A percentile compares a stretch with the other conserved stretches of the same genome.
phyloP scores from a whole-genome alignment of 2,329 filamentous ascomycete species.

The Colletotrichum gloeosporioides region DNA sequence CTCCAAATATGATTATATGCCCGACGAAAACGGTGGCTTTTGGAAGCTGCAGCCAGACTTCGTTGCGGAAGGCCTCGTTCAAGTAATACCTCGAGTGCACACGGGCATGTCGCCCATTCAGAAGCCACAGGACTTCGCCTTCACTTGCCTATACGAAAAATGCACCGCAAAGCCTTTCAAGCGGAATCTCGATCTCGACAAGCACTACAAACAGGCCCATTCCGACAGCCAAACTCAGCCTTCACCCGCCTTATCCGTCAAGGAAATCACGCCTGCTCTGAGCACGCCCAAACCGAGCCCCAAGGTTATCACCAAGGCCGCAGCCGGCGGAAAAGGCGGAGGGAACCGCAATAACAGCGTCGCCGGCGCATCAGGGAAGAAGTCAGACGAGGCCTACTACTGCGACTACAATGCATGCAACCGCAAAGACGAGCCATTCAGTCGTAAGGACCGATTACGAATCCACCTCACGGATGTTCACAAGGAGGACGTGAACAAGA shows the following conservation, averaged over 20 bases:
- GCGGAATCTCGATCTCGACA: constrained; percentile 58
- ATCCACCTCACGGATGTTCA: constrained; percentile 62
- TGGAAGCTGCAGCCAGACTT: constrained; percentile 21
- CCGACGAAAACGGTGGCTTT: constrained; percentile 21
- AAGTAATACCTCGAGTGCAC: constrained; percentile 9
- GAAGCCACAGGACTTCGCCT: constrained; percentile 16
- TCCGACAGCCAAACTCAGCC: constrained; percentile 24
- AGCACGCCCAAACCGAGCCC: constrained; percentile 15
- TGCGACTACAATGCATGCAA: constrained; percentile 59
- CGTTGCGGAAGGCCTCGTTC: constrained; percentile 9
- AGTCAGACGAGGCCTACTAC: constrained; percentile 44
- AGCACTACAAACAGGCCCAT: constrained; percentile 58
- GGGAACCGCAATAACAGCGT: constrained; percentile 15
- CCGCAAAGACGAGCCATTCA: constrained; percentile 52
- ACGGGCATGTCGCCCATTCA: constrained; percentile 20
- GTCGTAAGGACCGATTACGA: constrained; percentile 60
- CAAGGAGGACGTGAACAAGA: constrained; percentile 57
- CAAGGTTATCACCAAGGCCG: constrained; percentile 13
- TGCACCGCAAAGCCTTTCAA: constrained; percentile 54
- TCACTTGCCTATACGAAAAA: constrained; percentile 39
- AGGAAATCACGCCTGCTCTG: constrained; percentile 14
- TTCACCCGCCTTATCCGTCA: constrained; percentile 14
- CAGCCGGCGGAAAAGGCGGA: not conserved
- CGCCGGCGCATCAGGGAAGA: constrained; percentile 21
- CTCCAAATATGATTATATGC: constrained; percentile 23